These are phyloP conservation scores for Linum trigynum DNA, from an alignment of 345 rosid species.

Conservation along the genomic window DNA sequence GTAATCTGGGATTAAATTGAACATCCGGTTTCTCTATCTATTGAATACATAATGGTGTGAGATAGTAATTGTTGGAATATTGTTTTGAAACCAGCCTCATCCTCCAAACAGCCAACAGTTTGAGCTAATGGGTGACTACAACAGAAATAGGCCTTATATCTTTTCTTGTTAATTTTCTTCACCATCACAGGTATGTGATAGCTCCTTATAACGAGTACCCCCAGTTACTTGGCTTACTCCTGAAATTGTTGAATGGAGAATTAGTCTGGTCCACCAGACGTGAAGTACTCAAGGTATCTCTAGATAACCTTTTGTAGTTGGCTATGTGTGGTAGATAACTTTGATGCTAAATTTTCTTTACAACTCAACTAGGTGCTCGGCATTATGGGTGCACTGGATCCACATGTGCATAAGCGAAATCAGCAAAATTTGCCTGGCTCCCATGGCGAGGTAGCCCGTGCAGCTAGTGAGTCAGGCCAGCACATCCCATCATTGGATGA, in stretches of 20 bases:
- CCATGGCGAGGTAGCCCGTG: constrained; percentile 80
- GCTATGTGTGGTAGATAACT: constrained; percentile 12
- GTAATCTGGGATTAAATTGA: too few relatives aligned
- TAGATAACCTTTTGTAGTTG: constrained; percentile 12
- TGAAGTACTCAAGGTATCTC: constrained; percentile 88
- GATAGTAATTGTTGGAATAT: too few relatives aligned
- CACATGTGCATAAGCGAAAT: constrained; percentile 83
- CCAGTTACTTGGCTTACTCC: constrained; percentile 77
- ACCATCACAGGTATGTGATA: constrained; percentile 68
- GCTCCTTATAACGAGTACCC: constrained; percentile 94
- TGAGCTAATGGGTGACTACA: not conserved
- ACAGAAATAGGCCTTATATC: not conserved
- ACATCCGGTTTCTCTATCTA: too few relatives aligned
- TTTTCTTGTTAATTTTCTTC: not conserved
- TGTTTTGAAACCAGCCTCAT: too few relatives aligned
- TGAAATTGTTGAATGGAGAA: constrained; percentile 95
- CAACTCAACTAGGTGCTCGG: constrained; percentile 72
- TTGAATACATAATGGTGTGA: too few relatives aligned
- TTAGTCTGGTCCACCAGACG: constrained; percentile 91
- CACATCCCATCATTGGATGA: constrained; percentile 83
- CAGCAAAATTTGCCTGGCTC: constrained; percentile 69
- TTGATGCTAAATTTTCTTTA: constrained; percentile 22
- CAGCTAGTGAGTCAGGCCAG: constrained; percentile 92
- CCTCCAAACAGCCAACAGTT: not conserved
- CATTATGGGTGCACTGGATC: constrained; percentile 98